phyloP scores from a whole-genome alignment of 2,329 filamentous ascomycete species.

The Dissoconium aciculare region DNA sequence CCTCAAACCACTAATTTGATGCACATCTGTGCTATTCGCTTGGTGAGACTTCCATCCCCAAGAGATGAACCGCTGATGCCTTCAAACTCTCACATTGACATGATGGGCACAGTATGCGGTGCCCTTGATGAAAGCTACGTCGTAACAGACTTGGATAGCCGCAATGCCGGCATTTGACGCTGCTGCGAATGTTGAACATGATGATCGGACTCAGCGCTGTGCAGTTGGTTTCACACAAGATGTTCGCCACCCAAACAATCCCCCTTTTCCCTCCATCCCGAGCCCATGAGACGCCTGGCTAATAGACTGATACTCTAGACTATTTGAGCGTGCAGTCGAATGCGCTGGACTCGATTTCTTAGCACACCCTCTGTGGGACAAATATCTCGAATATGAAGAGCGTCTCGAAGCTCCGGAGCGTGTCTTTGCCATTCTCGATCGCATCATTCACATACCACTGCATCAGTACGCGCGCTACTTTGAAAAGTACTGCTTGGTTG shows the following conservation, averaged over 20 bases:
- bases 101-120: no score
- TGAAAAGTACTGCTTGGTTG: constrained; percentile 69
- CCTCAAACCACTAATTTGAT: no score
- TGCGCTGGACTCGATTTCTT: constrained; percentile 86
- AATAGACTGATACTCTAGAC: constrained; percentile 49
- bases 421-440: constrained; percentile 68
- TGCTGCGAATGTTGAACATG: no score
- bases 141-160: no score
- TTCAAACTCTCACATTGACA: no score
- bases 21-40: no score
- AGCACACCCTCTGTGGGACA: constrained; percentile 95
- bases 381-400: constrained; percentile 94
- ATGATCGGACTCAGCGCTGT: no score
- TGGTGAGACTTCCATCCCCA: constrained; percentile 20
- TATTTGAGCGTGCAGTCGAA: constrained; percentile 79
- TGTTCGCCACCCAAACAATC: constrained; percentile 19
- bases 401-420: constrained; percentile 69
- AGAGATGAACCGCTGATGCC: no score
- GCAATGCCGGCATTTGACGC: no score
- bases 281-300: constrained; percentile 3
- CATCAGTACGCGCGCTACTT: constrained; percentile 94
- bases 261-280: constrained; percentile 20
- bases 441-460: constrained; percentile 79
- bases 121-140: no score
- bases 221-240: no score